Evolutionary conservation across 352 stramenopile genomes (phyloP), one percentile per base, ranked within the genome.

Genomic region (Pythium folliculosum): DNA sequence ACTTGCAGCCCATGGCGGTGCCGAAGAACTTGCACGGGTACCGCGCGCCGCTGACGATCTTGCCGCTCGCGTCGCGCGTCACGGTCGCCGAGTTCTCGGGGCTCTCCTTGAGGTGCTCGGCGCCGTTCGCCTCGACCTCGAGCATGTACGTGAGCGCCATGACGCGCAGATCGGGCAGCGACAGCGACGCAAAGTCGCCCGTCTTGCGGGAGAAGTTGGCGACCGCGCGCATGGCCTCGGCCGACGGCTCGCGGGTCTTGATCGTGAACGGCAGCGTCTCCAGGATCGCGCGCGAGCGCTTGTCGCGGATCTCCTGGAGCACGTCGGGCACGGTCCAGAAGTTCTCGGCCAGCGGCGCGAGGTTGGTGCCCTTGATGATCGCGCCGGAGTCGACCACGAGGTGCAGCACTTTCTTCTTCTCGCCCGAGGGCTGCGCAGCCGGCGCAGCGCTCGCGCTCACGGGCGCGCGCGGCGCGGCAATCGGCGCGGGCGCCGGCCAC

Each of bases 141-240:
- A 96, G 67, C 79, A 94, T 91, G 70, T 95, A 96, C 30, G 85
- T 84, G 70, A 96, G 69, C 63, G 88, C 87, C 87, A 96, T 94
- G 70, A 96, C 83, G 60, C 87, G 86, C 74, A 95, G 61, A 77
- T 96, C 88, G 49, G 86, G 90, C 30, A 94, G 84, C 64, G 87
- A 95, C 14, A 96, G 77, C 71, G 84, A 89, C 14, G 81, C 74
- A 69, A 95, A 95, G 70, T 96, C 88, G 48, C 88, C 88, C 17
- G 88, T 96, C 71, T 93, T 92, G 63, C 86, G 85, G 13, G 88
- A 84, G 58, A 96, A 96, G 45, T 87, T 84, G 32, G 90, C 77
- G 30, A 96, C 84, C 0, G 87, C 87, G 23, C 77, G 84, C 76
- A 95, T 86, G 55, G 88, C 82, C 22, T 93, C 85, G 10, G 80